Base-by-base conservation (phyloP, 352 stramenopile species). In the Phytophthora cajani region DNA sequence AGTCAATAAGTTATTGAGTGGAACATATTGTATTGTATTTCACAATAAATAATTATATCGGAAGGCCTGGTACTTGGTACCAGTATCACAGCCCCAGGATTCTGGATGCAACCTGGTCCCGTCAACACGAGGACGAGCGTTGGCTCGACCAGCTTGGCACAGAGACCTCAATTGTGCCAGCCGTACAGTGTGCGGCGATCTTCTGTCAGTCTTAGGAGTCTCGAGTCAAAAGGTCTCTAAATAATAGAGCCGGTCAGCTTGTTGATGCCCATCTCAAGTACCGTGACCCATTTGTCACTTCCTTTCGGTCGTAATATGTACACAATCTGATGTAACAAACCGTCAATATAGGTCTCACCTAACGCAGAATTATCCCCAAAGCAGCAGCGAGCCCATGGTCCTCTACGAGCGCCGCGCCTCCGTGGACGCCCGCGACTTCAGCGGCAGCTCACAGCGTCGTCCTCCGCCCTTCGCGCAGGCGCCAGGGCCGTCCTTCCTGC, bases 401-500 rank as follows among this genome's bases (percentile, higher is more conserved):
- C 16, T 75, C 7, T 71, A 62, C 44, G 63, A 12, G 8, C 5
- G 38, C 30, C 30, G 30, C 30, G 30, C 30, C 30, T 33, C 30
- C 36, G 17, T 44, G 36, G 36, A 44, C 36, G 36, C 36, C 36
- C 36, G 36, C 11, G 36, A 44, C 36, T 44, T 16, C 38, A 12
- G 30, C 30, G 7, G 30, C 7, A 36, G 7, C 30, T 36, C 38
- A 5, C 38, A 17, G 5, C 38, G 12, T 16, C 36, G 36, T 5
- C 38, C 38, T 12, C 38, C 38, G 12, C 38, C 38, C 12, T 44
- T 44, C 38, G 38, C 38, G 38, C 38, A 12, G 38, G 12, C 38
- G 4, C 16, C 38, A 14, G 38, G 44, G 7, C 19, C 58, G 19
- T 54, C 69, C 6, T 78, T 81, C 51, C 67, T 46, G 2, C 66